A percentile compares a stretch with the other conserved stretches of the same genome.
These are phyloP conservation scores for Starmerella stellata DNA, from an alignment of 805 yeast species.

Conservation along the genomic window DNA sequence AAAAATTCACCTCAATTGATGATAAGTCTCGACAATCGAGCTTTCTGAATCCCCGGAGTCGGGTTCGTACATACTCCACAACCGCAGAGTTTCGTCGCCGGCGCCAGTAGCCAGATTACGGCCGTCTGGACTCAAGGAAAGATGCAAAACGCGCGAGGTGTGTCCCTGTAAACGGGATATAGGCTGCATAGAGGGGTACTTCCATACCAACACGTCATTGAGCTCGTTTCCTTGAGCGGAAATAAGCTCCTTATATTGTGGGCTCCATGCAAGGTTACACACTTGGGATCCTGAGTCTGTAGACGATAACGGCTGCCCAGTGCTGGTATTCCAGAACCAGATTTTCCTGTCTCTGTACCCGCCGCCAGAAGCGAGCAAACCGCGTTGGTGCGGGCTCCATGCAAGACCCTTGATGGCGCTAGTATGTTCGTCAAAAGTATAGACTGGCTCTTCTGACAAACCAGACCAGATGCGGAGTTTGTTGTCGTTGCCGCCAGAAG, in stretches of 20 bases:
- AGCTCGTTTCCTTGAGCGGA: constrained; percentile 89
- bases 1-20: constrained; percentile 13
- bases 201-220: constrained; percentile 86
- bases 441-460: constrained; percentile 41
- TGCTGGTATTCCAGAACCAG: constrained; percentile 79
- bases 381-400: constrained; percentile 96
- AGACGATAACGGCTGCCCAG: constrained; percentile 54
- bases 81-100: constrained; percentile 88
- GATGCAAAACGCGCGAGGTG: constrained; percentile 74
- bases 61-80: constrained; percentile 89
- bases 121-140: constrained; percentile 88
- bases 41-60: constrained; percentile 21
- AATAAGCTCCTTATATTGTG: constrained; percentile 77
- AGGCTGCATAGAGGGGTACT: constrained; percentile 80
- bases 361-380: constrained; percentile 86
- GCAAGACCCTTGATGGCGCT: constrained; percentile 95
- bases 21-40: constrained; percentile 5
- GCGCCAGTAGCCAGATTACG: constrained; percentile 95
- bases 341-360: constrained; percentile 87
- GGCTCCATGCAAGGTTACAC: constrained; percentile 85
- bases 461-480: constrained; percentile 79
- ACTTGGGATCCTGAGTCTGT: constrained; percentile 95
- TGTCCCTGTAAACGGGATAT: constrained; percentile 89
- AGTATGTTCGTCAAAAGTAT: constrained; percentile 60
- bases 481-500: constrained; percentile 93